Evolutionary conservation across 1,284 basidiomycete genomes (phyloP), one percentile per base, ranked within the genome.

Genomic region (Ustilago curta): DNA sequence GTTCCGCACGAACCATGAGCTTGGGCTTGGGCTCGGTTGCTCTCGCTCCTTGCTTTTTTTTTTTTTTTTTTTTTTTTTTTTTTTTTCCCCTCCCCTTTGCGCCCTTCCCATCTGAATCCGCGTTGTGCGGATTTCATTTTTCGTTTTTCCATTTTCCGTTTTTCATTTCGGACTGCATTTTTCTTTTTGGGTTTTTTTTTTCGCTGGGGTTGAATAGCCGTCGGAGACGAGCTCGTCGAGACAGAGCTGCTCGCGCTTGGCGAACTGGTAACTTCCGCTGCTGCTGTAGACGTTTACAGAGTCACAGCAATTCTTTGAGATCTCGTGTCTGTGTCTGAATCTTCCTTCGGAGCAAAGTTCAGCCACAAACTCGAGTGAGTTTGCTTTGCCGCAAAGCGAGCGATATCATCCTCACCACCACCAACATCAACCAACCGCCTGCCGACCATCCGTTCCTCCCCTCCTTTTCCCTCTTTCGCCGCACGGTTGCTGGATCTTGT

Each of bases 401-500:
- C 29, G 35, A 37, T 37, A 37, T 37, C 35, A 16, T 37, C 18
- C 23, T 44, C 35, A 44, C 27, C 52, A 59, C 44, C 51, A 47
- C 32, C 39, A 27, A 50, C 53, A 42, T 21, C 50, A 21, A 37
- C 27, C 50, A 21, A 37, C 35, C 35, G 12, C 12, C 35, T 3
- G 16, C 35, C 35, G 35, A 37, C 25, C 43, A 42, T 50, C 43
- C 18, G 29, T 12, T 18, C 54, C 19, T 39, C 11, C n/a, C 47
- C 35, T 32, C 32, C 21, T 19, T 11, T 23, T 21, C 48, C 48
- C 27, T 8, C 18, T 53, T 47, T 31, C 53, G 32, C 21, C 29
- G 16, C 7, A 11, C 32, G 49, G 49, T 50, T 18, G 54, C 65
- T 61, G 65, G 27, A 53, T 32, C 44, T 51, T 58, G 54, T 58